phyloP scores from a whole-genome alignment of 148 eudicot species.

The Rhododendron molle region DNA sequence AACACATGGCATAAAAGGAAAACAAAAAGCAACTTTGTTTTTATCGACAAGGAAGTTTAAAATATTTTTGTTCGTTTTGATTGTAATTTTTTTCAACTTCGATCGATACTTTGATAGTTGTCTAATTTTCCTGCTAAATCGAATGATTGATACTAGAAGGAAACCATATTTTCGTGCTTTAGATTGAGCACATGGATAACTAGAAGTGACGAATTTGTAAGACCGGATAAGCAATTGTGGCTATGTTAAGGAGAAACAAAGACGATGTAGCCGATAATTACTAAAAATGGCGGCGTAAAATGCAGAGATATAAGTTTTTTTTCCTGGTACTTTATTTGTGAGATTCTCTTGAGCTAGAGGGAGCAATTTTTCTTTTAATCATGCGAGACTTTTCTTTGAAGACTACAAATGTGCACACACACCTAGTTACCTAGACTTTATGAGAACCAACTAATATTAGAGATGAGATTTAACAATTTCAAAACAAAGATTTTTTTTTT shows the following conservation, averaged over 20 bases:
- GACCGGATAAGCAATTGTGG: not conserved
- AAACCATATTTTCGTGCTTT: not conserved
- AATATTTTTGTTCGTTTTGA: too few species aligned
- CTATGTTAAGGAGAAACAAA: not conserved
- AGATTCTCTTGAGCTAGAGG: not conserved
- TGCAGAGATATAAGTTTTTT: not conserved
- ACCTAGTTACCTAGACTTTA: not conserved
- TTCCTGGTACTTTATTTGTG: not conserved
- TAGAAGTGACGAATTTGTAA: too few species aligned
- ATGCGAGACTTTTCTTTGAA: not conserved
- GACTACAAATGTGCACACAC: not conserved
- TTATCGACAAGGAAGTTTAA: not conserved
- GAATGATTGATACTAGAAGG: not conserved
- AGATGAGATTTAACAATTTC: not conserved
- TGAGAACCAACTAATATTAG: not conserved
- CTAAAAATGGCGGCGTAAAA: not conserved
- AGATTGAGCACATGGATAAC: too few species aligned
- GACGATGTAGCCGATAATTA: not conserved
- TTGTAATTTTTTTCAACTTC: not conserved
- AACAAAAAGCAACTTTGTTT: not conserved
- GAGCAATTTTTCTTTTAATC: not conserved
- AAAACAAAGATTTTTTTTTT: too few species aligned
- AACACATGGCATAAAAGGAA: not conserved
- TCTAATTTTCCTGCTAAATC: not conserved
- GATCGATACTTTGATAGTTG: too few species aligned